Evolutionary conservation across 441 rosid genomes (phyloP).

Genomic region (Jatropha podagrica): DNA sequence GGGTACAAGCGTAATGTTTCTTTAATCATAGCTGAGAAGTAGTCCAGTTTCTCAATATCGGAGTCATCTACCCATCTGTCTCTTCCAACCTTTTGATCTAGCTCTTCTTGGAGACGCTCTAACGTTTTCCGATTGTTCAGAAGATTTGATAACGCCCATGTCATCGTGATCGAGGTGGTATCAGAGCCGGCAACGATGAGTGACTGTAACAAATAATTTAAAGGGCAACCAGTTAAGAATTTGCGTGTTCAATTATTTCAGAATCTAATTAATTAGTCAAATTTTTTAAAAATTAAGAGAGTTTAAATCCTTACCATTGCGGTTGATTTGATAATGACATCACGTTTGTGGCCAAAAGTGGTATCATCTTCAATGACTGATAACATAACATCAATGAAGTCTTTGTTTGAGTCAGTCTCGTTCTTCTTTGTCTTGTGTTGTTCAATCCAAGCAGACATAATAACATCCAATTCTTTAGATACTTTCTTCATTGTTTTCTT

Average conservation of each 20-base stretch:
- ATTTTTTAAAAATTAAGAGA: neutral
- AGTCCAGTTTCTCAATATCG: slow-evolving; percentile 41
- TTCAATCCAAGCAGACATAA: slow-evolving; percentile 20
- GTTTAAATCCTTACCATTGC: slow-evolving; percentile 6
- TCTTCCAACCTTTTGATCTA: slow-evolving; percentile 48
- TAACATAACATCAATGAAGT: slow-evolving; percentile 29
- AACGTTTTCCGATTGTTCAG: slow-evolving; percentile 37
- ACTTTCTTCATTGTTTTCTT: slow-evolving; percentile 10
- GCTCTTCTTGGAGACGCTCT: slow-evolving; percentile 46
- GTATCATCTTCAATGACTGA: slow-evolving; percentile 10
- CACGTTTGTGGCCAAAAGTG: neutral
- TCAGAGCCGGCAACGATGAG: slow-evolving; percentile 51
- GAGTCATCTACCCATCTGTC: slow-evolving; percentile 44
- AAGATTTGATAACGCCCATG: slow-evolving; percentile 36
- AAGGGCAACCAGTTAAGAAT: too few relatives aligned
- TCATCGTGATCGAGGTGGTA: slow-evolving; percentile 38
- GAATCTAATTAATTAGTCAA: too few relatives aligned
- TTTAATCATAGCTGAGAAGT: slow-evolving; percentile 47
- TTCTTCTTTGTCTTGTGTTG: slow-evolving; percentile 16
- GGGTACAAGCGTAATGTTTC: slow-evolving; percentile 56
- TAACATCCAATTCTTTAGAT: slow-evolving; percentile 10
- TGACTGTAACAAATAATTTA: slow-evolving; percentile 27
- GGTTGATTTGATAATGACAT: slow-evolving; percentile 17
- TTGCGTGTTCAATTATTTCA: too few relatives aligned
- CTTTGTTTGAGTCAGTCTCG: neutral